Evolutionary conservation across 1,284 basidiomycete genomes (phyloP).

Genomic region (Coniferiporia sulphurascens): DNA sequence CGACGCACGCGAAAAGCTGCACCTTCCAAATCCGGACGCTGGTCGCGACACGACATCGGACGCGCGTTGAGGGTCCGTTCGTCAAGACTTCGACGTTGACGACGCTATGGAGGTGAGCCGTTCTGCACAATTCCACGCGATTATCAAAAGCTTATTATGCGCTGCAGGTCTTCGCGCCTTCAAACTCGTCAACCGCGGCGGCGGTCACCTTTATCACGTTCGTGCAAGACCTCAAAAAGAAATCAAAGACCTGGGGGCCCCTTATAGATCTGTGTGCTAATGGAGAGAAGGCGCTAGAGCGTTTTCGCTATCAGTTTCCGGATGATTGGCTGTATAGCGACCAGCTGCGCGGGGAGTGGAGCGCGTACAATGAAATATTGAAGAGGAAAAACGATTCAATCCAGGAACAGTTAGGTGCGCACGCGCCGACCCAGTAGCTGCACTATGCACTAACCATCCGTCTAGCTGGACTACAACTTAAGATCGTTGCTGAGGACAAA

Average conservation of each 20-base stretch:
- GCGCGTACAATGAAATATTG: constrained; percentile 96
- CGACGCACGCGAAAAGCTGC: background rate
- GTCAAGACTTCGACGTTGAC: constrained; percentile 6
- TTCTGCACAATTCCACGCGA: background rate
- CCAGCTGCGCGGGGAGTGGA: constrained; percentile 96
- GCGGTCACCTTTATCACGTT: constrained; percentile 99
- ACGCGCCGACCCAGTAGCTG: background rate
- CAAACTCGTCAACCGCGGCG: constrained; percentile 86
- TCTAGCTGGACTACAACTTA: constrained; percentile 89
- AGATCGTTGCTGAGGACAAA: constrained; percentile 99
- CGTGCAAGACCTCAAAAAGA: constrained; percentile 97
- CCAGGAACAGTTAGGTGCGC: constrained; percentile 88
- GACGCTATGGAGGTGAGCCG: constrained; percentile 14
- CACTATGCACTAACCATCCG: background rate
- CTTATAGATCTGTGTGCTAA: constrained; percentile 92
- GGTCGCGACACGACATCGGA: constrained; percentile 15
- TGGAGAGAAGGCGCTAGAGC: constrained; percentile 95
- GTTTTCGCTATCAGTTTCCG: constrained; percentile 95
- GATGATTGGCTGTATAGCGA: constrained; percentile 98
- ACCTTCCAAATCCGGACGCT: constrained; percentile 11
- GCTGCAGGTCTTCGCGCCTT: constrained; percentile 41
- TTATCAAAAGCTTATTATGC: background rate
- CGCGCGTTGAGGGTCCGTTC: constrained; percentile 8
- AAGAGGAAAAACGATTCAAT: constrained; percentile 98
- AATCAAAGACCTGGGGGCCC: constrained; percentile 95